phyloP scores from a whole-genome alignment of 495 filamentous ascomycete genomes.

The Alectoria sarmentosa region DNA sequence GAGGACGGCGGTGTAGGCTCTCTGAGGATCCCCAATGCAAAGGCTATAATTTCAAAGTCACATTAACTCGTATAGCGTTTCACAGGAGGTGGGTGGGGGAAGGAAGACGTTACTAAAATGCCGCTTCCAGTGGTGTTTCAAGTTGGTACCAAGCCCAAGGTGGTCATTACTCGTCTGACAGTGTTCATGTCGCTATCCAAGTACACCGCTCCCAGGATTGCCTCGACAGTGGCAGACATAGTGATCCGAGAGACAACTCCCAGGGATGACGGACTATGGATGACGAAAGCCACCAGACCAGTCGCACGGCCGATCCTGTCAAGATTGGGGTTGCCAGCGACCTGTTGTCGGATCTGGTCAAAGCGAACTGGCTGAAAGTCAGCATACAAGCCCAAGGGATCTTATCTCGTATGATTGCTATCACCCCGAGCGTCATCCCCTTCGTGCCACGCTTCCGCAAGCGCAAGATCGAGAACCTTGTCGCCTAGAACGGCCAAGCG shows the following conservation, averaged over 20 bases:
- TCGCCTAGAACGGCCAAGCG: slow-evolving; percentile 21
- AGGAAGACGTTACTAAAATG: background rate
- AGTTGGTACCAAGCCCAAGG: slow-evolving; percentile 10
- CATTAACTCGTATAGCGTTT: slow-evolving; percentile 10
- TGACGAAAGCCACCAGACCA: slow-evolving; percentile 8
- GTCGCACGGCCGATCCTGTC: background rate
- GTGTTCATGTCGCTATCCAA: slow-evolving; percentile 8
- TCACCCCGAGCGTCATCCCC: background rate
- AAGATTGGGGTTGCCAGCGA: slow-evolving; percentile 10
- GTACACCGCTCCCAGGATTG: slow-evolving; percentile 15
- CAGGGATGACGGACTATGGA: background rate
- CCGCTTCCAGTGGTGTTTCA: background rate
- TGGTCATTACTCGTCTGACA: background rate
- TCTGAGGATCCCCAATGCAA: background rate
- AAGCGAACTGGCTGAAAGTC: no score
- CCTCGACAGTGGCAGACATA: slow-evolving; percentile 13
- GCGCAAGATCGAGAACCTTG: slow-evolving; percentile 7
- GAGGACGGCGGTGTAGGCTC: background rate
- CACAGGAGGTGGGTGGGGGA: background rate
- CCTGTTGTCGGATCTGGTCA: no score
- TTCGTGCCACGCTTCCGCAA: slow-evolving; percentile 10
- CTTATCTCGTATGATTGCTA: no score
- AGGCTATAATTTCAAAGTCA: slow-evolving; percentile 6
- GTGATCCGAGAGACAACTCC: background rate
- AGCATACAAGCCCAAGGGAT: no score